Evolutionary conservation across 1,284 basidiomycete species (phyloP).

Genomic region (Rhodotorula sp.): DNA sequence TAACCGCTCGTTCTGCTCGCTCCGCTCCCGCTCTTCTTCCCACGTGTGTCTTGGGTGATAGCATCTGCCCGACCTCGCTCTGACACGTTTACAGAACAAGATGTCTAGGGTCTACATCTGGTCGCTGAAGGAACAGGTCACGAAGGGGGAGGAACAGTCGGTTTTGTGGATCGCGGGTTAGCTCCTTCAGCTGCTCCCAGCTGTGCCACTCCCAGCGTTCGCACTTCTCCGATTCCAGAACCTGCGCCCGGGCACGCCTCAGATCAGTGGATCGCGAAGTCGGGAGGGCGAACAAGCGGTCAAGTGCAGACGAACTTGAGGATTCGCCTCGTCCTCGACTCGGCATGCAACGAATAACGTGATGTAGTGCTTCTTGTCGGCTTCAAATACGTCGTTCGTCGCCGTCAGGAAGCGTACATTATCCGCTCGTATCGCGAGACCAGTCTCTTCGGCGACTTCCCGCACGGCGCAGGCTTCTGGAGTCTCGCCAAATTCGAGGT

Average conservation of each 20-base stretch:
- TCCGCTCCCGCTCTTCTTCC: too few relatives aligned
- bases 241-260: slow-evolving; percentile 15
- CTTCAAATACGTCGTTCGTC: slow-evolving; percentile 30
- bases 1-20: too few relatives aligned
- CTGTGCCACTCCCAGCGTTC: slow-evolving; percentile 46
- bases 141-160: slow-evolving; percentile 37
- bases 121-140: slow-evolving; percentile 24
- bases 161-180: slow-evolving; percentile 23
- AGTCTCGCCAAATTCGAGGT: slow-evolving; percentile 47
- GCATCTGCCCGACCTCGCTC: background rate
- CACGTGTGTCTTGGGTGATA: too few relatives aligned
- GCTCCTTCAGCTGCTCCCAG: slow-evolving; percentile 34
- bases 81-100: background rate
- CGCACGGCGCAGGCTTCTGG: slow-evolving; percentile 46
- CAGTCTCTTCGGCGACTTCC: slow-evolving; percentile 47
- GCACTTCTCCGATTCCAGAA: slow-evolving; percentile 46
- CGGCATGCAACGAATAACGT: slow-evolving; percentile 46
- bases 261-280: background rate
- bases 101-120: slow-evolving; percentile 5
- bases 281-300: background rate
- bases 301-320: background rate
- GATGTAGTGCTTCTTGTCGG: slow-evolving; percentile 46
- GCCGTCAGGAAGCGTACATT: slow-evolving; percentile 38
- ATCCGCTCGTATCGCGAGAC: slow-evolving; percentile 41
- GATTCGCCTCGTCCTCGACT: slow-evolving; percentile 21